Base-by-base conservation (phyloP, 2,329 filamentous ascomycete species). In the Neobulgaria alba region DNA sequence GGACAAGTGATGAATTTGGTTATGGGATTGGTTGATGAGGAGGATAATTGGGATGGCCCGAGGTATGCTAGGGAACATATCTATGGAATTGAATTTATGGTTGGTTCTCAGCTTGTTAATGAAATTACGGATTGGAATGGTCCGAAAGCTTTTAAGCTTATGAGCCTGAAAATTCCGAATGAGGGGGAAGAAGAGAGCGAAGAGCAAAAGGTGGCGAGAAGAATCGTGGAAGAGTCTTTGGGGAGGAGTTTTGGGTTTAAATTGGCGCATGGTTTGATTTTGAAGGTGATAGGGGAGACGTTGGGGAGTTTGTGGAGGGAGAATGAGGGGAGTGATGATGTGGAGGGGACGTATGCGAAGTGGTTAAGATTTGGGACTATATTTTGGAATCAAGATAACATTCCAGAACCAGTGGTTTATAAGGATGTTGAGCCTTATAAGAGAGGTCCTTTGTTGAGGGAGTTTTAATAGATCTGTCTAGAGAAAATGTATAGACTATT, bases 241-340 rank as follows among this genome's bases (percentile, higher is more conserved):
- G 53, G 48, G 10, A 61, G 56, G 43, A 73, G 71, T 46, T 77
- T 72, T 12, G 67, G 65, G 1, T 70, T 77, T 54, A 77, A 77
- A 57, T 56, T 77, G 5, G 70, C 71, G 1, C 71, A 75, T 47
- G 72, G 72, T 0, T 49, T 75, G 17, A 75, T 75, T 17, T 34
- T 75, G 7, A 61, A 65, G 26, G 64, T 75, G 0, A 56, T 66
- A 18, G 67, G 67, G 1, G 60, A 65, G 14, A 76, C 73, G 1
- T 56, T 77, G 9, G 71, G 72, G 1, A 71, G 69, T 18, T 48
- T 73, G 21, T 77, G 72, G 72, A 66, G 68, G 53, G 65, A 64
- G 23, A 48, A 75, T 48, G 54, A 59, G 2, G 72, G 69, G 1
- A 65, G 64, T 0, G 72, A 77, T 50, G 50, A 65, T 51, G 59